Evolutionary conservation across 2,329 filamentous ascomycete species (phyloP).

Genomic region (Teratosphaeria zuluensis): DNA sequence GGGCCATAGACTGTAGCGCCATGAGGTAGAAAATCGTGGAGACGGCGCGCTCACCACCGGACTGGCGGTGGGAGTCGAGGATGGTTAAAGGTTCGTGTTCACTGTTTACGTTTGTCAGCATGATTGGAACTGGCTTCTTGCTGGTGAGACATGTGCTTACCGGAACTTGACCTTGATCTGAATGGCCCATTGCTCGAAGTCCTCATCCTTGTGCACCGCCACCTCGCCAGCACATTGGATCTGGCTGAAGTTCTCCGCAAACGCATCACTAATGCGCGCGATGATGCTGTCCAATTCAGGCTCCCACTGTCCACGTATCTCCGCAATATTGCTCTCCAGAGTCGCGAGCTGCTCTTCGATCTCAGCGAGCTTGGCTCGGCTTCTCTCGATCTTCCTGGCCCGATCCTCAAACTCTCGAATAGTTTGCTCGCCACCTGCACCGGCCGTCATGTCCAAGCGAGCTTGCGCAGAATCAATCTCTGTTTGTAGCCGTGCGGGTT

Average conservation of each 20-base stretch:
- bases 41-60: conserved; percentile 88
- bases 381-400: conserved; percentile 56
- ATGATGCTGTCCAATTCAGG: conserved; percentile 71
- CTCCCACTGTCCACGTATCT: conserved; percentile 68
- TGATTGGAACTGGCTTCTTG: conserved; percentile 1
- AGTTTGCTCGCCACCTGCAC: conserved; percentile 43
- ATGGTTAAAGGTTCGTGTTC: conserved; percentile 75
- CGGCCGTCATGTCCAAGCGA: conserved; percentile 66
- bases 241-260: conserved; percentile 84
- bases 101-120: conserved; percentile 30
- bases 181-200: conserved; percentile 90
- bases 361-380: conserved; percentile 41
- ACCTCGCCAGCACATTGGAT: conserved; percentile 94
- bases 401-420: conserved; percentile 70
- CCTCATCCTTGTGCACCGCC: conserved; percentile 67
- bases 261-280: conserved; percentile 75
- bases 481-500: conserved; percentile 53
- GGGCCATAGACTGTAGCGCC: conserved; percentile 87
- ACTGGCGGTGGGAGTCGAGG: conserved; percentile 86
- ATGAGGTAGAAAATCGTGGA: conserved; percentile 99
- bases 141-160: conserved; percentile 36
- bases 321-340: conserved; percentile 49
- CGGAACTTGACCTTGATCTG: conserved; percentile 94
- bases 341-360: conserved; percentile 34
- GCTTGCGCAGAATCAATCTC: conserved; percentile 67